Base-by-base conservation (phyloP, 164 flowering plant species). In the Tetrastigma voinierianum region DNA sequence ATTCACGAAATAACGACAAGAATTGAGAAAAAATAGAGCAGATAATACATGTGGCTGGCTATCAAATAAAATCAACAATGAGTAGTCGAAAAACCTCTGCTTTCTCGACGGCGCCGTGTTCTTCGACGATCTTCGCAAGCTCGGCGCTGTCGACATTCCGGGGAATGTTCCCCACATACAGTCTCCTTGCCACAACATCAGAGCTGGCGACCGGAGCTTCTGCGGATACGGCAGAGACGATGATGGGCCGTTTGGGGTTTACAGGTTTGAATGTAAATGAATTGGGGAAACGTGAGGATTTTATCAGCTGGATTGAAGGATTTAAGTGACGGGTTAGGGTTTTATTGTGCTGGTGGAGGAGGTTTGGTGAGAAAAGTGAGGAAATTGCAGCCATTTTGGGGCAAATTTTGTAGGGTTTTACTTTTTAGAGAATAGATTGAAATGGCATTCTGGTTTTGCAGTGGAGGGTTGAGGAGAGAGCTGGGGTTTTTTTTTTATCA, bases 131-230 rank as follows among this genome's bases (percentile, higher is more conserved):
- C 55, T 51, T 52, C 9, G 60, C 59, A 54, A 94, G 88, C 80
- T 94, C 84, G 7, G 72, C 78, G 40, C 84, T 84, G 57, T 72
- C 64, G 10, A 91, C 72, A 5, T 69, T 85, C 49, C 98, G 69
- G 0, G 98, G 97, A 67, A 94, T 89, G 83, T 94, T 94, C 4
- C 98, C 98, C 9, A 91, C 76, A 69, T 91, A 94, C 57, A 94
- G 67, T 70, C 83, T 81, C 81, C 93, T 80, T 46, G 82, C 81
- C 0, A 80, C 75, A 44, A 59, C 80, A 32, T 32, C 40, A 1
- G 86, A 64, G 0, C 81, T 72, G 63, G 75, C 83, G 8, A 72
- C 80, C 4, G 85, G 24, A 8, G 79, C 70, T 51, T 72, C 85
- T 66, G 80, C 86, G 10, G 86, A 83, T 3, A 78, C 88, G 19